A percentile compares a stretch with the other conserved stretches of the same genome.
Evolutionary conservation across 1,284 basidiomycete genomes (phyloP).

Genomic region (Rhodotorula sp.): DNA sequence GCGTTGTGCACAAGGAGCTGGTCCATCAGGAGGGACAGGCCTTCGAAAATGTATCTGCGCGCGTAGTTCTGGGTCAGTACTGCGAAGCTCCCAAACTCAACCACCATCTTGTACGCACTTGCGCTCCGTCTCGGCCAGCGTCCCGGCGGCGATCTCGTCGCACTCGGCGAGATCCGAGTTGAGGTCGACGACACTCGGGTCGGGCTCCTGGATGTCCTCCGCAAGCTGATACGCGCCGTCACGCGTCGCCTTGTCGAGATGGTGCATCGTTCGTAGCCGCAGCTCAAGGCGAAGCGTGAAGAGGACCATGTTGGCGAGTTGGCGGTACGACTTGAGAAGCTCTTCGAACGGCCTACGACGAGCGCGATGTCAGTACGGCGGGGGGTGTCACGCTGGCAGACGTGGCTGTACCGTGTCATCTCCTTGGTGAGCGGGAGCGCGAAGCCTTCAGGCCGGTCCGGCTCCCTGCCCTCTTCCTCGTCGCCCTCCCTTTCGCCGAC

Average conservation of each 20-base stretch:
- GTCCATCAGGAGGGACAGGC: conserved; percentile 84
- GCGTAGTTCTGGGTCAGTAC: not conserved
- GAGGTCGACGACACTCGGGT: conserved; percentile 83
- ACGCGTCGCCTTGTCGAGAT: conserved; percentile 61
- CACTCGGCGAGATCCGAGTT: conserved; percentile 76
- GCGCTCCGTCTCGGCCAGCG: conserved; percentile 66
- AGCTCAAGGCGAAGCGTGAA: conserved; percentile 88
- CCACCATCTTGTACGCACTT: conserved; percentile 56
- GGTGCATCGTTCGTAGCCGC: conserved; percentile 78
- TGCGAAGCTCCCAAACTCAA: not conserved
- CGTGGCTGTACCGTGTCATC: conserved; percentile 72
- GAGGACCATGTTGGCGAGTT: conserved; percentile 80
- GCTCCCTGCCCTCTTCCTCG: not conserved
- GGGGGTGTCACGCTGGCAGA: not conserved
- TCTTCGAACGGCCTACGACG: conserved; percentile 77
- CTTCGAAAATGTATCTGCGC: conserved; percentile 77
- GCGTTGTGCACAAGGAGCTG: conserved; percentile 75
- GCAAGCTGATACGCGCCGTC: conserved; percentile 81
- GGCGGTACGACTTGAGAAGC: conserved; percentile 82
- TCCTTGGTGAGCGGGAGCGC: conserved; percentile 74
- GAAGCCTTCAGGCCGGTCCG: not conserved
- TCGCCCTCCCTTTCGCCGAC: conserved; percentile 6
- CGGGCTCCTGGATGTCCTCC: conserved; percentile 82
- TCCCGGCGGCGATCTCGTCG: conserved; percentile 68
- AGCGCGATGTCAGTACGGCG: not conserved